Base-by-base conservation (phyloP, 2,329 filamentous ascomycete species). In the Xylaria sp. region DNA sequence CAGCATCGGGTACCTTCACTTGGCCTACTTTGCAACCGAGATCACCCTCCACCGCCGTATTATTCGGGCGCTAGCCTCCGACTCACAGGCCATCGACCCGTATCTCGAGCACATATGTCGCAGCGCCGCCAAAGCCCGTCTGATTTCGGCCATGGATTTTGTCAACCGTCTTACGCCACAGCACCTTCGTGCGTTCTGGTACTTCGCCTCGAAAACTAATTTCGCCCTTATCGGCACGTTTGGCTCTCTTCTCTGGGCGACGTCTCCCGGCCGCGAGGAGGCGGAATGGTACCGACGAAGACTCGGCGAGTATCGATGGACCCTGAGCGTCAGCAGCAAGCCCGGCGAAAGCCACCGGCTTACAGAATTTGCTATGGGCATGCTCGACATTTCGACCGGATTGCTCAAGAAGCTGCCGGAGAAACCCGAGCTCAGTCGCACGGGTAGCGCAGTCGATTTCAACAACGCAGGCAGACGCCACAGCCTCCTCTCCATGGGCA, bases 121-220 rank as follows among this genome's bases (percentile, higher is more conserved):
- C 63, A 94, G 91, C 66, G 95, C 95, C 3, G 95, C 95, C 63
- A 98, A 98, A 80, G 97, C 95, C 0, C 91, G 95, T 6, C 87
- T 98, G 41, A 97, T 98, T 77, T 97, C 93, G 25, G 94, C 94
- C 72, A 97, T 98, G 92, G 95, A 98, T 79, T 97, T 98, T 81
- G 94, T 97, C 75, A 98, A 98, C 81, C 91, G 95, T 0, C 88
- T 98, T 39, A 94, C 92, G 54, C 93, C 94, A 0, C 89, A 91
- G 44, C 94, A 98, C 76, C 86, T 98, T 37, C 90, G 91, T n/a
- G 89, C 93, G 0, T 98, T 98, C 82, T 98, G 95, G 95, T 94
- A 92, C 78, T 95, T 94, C 78, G 90, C 92, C 1, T 93, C 91
- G 50, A 93, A 94, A 76, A 92, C 92, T 46, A 97, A 97, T 81